Conservation (phyloP, 208 protist genomes). For the Crithidia mellificae region DNA sequence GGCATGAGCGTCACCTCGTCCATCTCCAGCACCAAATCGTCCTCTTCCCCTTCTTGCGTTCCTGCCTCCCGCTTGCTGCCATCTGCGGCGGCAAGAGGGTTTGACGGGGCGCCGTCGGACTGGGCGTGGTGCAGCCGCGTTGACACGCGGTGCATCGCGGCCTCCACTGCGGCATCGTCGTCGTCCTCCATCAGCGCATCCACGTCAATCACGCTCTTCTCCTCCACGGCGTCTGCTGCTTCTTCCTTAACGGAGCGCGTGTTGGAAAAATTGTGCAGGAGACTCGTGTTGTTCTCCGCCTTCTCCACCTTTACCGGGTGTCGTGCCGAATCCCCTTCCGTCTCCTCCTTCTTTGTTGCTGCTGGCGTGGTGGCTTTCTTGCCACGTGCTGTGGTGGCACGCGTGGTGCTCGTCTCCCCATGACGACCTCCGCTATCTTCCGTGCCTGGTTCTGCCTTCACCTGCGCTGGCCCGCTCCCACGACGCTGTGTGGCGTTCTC, state of each 20-base stretch:
- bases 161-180: slow-evolving; percentile 40
- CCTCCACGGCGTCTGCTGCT: background rate
- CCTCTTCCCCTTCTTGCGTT: slow-evolving; percentile 1
- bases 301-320: slow-evolving; percentile 1
- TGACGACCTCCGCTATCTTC: background rate
- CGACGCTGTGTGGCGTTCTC: background rate
- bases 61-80: background rate
- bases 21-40: slow-evolving; percentile 21
- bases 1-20: slow-evolving; percentile 39
- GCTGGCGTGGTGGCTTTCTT: background rate
- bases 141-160: slow-evolving; percentile 10
- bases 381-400: background rate
- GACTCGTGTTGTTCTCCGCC: too few species aligned
- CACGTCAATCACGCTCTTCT: slow-evolving; percentile 62
- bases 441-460: slow-evolving; percentile 32
- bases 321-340: background rate
- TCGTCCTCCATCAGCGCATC: slow-evolving; percentile 76
- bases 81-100: background rate
- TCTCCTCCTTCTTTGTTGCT: slow-evolving; percentile 17
- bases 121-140: slow-evolving; percentile 13
- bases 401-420: too few species aligned
- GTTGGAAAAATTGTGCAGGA: too few species aligned
- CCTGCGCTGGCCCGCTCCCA: background rate
- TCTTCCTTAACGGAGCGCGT: too few species aligned
- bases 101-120: background rate